phyloP scores from a whole-genome alignment of 495 filamentous ascomycete species.

The Lentithecium fluviatile region DNA sequence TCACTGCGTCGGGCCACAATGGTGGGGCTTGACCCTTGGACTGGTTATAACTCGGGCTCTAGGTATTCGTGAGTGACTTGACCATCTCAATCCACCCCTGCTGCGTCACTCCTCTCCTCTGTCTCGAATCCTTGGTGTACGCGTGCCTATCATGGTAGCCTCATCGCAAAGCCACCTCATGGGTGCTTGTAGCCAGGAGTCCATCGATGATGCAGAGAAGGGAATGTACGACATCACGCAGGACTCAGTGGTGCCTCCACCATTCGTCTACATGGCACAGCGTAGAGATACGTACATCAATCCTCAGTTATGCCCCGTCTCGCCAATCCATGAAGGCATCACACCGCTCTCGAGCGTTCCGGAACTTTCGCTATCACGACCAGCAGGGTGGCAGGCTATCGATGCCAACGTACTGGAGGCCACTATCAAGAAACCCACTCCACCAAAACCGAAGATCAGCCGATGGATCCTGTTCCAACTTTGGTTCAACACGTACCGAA shows the following conservation, averaged over 20 bases:
- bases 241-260: conserved; percentile 35
- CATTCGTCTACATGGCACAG: conserved; percentile 37
- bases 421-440: conserved; percentile 30
- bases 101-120: conserved; percentile 18
- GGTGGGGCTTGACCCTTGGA: conserved; percentile 25
- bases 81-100: conserved; percentile 16
- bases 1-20: not conserved
- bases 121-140: conserved; percentile 28
- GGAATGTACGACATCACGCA: conserved; percentile 44
- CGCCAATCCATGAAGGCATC: conserved; percentile 46
- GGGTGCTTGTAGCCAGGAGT: conserved; percentile 30
- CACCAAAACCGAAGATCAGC: conserved; percentile 39
- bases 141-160: conserved; percentile 35
- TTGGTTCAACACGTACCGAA: conserved; percentile 52
- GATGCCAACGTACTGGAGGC: conserved; percentile 18
- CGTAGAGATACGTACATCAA: conserved; percentile 36
- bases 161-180: conserved; percentile 14
- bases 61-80: conserved; percentile 15
- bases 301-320: conserved; percentile 31
- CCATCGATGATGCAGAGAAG: conserved; percentile 45
- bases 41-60: conserved; percentile 23
- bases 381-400: conserved; percentile 23
- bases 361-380: conserved; percentile 38
- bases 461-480: conserved; percentile 46
- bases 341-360: conserved; percentile 43